A percentile compares a stretch with the other conserved stretches of the same genome.
These are phyloP conservation scores for Pythium phragmitis DNA, from an alignment of 352 stramenopile species.

Conservation along the genomic window DNA sequence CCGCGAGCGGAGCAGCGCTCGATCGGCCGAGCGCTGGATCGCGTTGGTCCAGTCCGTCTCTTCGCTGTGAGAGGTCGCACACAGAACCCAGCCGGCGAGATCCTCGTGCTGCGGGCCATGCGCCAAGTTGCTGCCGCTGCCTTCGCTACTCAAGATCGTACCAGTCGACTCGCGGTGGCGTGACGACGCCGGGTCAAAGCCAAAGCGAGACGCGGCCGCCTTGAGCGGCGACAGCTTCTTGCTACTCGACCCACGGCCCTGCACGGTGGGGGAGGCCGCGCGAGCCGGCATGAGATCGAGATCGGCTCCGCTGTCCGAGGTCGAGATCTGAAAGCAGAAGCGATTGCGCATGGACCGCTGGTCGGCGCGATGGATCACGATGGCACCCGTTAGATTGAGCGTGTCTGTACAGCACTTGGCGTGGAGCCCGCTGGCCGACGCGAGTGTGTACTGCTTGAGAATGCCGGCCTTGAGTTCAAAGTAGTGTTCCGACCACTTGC, in stretches of 20 bases:
- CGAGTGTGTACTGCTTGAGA: conserved; percentile 75
- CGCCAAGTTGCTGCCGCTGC: conserved; percentile 23
- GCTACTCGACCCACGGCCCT: conserved; percentile 13
- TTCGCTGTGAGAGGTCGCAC: conserved; percentile 57
- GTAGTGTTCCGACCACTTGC: conserved; percentile 85
- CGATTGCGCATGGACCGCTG: conserved; percentile 65
- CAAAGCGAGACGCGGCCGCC: conserved; percentile 48
- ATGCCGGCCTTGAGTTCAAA: conserved; percentile 75
- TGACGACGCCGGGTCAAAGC: conserved; percentile 2
- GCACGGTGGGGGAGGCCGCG: not conserved
- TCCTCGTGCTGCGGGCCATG: conserved; percentile 13
- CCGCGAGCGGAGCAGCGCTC: conserved; percentile 55
- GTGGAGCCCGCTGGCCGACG: conserved; percentile 29
- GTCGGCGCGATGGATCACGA: conserved; percentile 79
- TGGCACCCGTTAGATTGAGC: conserved; percentile 68
- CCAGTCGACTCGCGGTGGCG: conserved; percentile 22
- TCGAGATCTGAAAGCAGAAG: conserved; percentile 81
- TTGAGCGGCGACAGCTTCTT: conserved; percentile 67
- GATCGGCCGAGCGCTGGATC: conserved; percentile 69
- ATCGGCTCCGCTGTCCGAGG: conserved; percentile 32
- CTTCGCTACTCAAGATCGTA: conserved; percentile 30
- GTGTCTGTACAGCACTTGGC: conserved; percentile 56
- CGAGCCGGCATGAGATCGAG: conserved; percentile 1
- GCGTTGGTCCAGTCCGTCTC: conserved; percentile 63
- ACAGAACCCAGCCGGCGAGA: conserved; percentile 71